Evolutionary conservation across 2,329 filamentous ascomycete genomes (phyloP).

Genomic region (Ophiostoma sp.): DNA sequence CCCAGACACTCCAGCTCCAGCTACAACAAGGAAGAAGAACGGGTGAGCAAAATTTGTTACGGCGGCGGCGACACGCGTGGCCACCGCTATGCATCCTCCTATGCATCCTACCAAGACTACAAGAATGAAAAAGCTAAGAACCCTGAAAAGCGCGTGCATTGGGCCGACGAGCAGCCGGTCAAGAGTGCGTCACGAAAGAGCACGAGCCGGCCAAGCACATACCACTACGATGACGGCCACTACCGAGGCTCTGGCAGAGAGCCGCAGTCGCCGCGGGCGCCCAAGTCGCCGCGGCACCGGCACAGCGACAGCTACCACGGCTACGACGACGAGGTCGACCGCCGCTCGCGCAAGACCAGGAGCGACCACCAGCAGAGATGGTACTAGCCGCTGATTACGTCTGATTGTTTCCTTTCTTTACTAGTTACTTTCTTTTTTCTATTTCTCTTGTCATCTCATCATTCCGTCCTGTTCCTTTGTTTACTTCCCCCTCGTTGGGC

Average conservation of each 20-base stretch:
- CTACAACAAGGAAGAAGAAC: background rate
- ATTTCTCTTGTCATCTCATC: background rate
- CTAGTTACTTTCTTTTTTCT: background rate
- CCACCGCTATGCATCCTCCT: background rate
- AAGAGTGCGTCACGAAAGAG: background rate
- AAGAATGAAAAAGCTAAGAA: slow-evolving; percentile 11
- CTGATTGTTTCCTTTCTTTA: background rate
- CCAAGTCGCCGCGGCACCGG: background rate
- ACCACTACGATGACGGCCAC: background rate
- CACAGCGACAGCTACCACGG: background rate
- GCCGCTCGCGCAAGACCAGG: background rate
- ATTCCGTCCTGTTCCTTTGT: background rate
- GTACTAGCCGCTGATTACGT: background rate
- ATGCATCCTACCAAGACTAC: background rate
- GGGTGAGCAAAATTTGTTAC: slow-evolving; percentile 1
- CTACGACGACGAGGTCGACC: slow-evolving; percentile 5
- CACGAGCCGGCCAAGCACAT: background rate
- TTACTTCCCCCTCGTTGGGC: too few species aligned
- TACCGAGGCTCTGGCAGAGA: background rate
- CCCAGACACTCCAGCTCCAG: too few species aligned
- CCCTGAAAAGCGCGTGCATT: slow-evolving; percentile 2
- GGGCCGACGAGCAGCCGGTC: slow-evolving; percentile 5
- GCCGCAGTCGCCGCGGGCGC: background rate
- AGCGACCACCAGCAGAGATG: background rate
- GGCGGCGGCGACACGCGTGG: background rate